Evolutionary conservation across 140 eudicot genomes (phyloP).

Genomic region (Senecio squalidus): DNA sequence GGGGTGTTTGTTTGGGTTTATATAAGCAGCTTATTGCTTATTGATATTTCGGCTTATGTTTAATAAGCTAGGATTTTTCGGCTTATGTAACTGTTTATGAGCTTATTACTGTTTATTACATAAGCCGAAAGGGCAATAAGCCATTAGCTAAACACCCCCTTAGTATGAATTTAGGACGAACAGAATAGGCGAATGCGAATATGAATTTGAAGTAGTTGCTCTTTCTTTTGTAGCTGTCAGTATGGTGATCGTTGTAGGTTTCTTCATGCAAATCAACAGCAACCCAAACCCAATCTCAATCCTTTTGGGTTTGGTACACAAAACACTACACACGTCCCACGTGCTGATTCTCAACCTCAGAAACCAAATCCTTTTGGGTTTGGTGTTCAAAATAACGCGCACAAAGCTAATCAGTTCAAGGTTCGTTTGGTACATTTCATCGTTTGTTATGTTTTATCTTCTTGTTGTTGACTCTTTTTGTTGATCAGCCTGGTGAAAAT

Average conservation of each 20-base stretch:
- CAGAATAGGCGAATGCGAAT: too few relatives aligned
- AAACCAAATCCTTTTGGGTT: conserved; percentile 90
- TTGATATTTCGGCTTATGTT: too few relatives aligned
- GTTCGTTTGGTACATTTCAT: conserved; percentile 22
- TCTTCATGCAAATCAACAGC: conserved; percentile 66
- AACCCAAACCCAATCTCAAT: conserved; percentile 39
- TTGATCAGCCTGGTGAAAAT: conserved; percentile 77
- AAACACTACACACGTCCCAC: conserved; percentile 29
- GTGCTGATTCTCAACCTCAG: conserved; percentile 47
- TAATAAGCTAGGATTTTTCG: too few relatives aligned
- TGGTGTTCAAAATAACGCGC: conserved; percentile 72
- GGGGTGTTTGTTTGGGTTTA: too few relatives aligned
- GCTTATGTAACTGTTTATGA: too few relatives aligned
- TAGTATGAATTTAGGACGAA: too few relatives aligned
- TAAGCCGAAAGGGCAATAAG: too few relatives aligned
- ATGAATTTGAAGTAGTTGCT: conserved; percentile 2
- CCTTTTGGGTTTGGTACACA: conserved; percentile 80
- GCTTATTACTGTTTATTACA: too few relatives aligned
- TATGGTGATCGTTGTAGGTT: conserved; percentile 83
- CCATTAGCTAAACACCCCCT: too few relatives aligned
- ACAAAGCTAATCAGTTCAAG: conserved; percentile 58
- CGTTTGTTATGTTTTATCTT: neutral
- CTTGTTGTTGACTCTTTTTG: conserved; percentile 16
- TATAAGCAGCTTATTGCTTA: too few relatives aligned
- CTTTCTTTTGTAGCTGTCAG: conserved; percentile 54